A percentile compares a stretch with the other conserved stretches of the same genome.
Evolutionary conservation across 805 yeast genomes (phyloP).

Genomic region (Candida dajiaensis): DNA sequence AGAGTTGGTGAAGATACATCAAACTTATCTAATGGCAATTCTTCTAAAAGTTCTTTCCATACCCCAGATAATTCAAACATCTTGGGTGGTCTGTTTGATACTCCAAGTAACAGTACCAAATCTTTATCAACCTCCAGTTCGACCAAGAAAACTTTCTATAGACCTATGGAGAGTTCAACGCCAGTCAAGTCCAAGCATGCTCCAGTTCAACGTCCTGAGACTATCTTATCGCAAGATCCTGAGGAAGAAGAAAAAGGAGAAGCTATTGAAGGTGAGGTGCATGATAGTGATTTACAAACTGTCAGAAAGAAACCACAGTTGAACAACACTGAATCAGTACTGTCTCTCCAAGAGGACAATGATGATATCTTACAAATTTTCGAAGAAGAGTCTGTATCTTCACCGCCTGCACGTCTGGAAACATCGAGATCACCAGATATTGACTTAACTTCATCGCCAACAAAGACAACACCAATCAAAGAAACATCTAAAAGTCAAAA

Average conservation of each 20-base stretch:
- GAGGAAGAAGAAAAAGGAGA: neutral
- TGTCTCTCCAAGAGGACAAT: neutral
- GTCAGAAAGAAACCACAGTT: neutral
- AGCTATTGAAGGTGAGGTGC: neutral
- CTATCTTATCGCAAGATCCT: neutral
- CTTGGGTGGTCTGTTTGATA: slow-evolving; percentile 3
- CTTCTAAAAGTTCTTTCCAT: neutral
- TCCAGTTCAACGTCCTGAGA: neutral
- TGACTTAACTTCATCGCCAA: neutral
- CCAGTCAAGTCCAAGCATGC: neutral
- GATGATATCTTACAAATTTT: neutral
- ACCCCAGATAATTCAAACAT: slow-evolving; percentile 3
- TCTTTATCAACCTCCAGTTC: neutral
- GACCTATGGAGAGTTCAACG: neutral
- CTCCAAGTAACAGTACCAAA: neutral
- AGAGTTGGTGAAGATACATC: slow-evolving; percentile 14
- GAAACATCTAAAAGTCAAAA: neutral
- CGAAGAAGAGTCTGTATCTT: neutral
- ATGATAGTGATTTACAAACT: neutral
- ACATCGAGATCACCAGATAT: neutral
- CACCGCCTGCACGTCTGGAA: neutral
- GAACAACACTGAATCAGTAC: neutral
- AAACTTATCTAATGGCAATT: neutral
- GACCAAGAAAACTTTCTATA: neutral
- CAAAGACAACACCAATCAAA: neutral